Evolutionary conservation across 441 rosid species (phyloP).

Genomic region (Flueggea neowawraea): DNA sequence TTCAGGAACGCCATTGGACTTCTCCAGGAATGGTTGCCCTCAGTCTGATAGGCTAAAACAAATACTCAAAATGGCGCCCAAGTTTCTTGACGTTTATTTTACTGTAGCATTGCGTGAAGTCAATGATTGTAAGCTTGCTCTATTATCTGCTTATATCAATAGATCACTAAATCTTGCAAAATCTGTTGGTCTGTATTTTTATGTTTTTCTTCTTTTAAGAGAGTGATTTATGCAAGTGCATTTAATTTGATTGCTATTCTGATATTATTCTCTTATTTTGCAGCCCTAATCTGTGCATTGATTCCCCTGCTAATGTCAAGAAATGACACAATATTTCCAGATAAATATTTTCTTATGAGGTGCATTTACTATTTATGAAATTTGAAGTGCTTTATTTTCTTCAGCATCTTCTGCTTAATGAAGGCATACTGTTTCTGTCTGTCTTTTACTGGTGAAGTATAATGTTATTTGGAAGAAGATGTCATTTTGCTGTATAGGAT

Average conservation of each 20-base stretch:
- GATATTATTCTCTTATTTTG: constrained; percentile 18
- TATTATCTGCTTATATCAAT: constrained; percentile 11
- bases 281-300: constrained; percentile 88
- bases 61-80: constrained; percentile 64
- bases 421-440: not conserved
- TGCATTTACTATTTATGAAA: constrained; percentile 12
- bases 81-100: constrained; percentile 77
- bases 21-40: constrained; percentile 69
- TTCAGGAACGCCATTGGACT: constrained; percentile 85
- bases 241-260: constrained; percentile 13
- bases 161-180: constrained; percentile 2
- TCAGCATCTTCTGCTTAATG: not conserved
- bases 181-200: too few relatives aligned
- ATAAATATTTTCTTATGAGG: constrained; percentile 78
- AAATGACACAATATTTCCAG: constrained; percentile 72
- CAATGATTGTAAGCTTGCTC: constrained; percentile 56
- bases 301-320: constrained; percentile 88
- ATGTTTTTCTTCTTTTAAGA: not conserved
- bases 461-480: not conserved
- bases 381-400: not conserved
- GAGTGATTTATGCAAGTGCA: not conserved
- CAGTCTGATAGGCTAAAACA: constrained; percentile 78
- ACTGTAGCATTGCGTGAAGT: constrained; percentile 63
- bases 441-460: not conserved
- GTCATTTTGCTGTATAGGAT: not conserved